phyloP scores from a whole-genome alignment of 2,329 filamentous ascomycete genomes.

The Venturia nashicola region DNA sequence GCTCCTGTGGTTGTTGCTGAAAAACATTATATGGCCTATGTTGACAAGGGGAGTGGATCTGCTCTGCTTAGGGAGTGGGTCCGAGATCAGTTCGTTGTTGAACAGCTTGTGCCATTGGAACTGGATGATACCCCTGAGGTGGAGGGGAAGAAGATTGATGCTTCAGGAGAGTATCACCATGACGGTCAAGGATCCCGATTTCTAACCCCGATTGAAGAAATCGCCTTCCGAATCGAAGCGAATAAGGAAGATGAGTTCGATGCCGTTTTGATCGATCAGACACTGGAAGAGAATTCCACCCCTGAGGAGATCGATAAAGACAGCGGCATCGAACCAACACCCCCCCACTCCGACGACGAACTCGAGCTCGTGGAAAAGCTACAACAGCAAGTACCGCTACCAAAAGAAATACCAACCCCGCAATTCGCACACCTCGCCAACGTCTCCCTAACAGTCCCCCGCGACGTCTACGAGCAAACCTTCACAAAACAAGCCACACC shows the following conservation, averaged over 20 bases:
- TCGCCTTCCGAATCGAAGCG: neutral
- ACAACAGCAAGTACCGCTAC: neutral
- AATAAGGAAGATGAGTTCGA: neutral
- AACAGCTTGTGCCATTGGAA: neutral
- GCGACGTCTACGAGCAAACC: neutral
- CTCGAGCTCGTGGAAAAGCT: neutral
- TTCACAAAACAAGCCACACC: neutral
- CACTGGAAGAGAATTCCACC: too few species aligned
- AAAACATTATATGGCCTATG: neutral
- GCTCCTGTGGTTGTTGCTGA: neutral
- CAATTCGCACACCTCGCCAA: neutral
- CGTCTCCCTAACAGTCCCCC: neutral
- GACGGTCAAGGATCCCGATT: neutral
- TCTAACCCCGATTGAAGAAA: neutral
- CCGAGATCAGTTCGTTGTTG: neutral
- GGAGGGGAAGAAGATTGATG: neutral
- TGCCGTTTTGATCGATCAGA: neutral
- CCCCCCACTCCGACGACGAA: neutral
- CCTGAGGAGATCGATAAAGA: neutral
- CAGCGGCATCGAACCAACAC: neutral
- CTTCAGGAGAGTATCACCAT: neutral
- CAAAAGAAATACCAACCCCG: neutral
- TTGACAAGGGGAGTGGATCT: neutral
- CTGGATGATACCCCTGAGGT: neutral
- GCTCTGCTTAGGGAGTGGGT: neutral